Evolutionary conservation across 1,284 basidiomycete genomes (phyloP).

Genomic region (Naganishia albida): DNA sequence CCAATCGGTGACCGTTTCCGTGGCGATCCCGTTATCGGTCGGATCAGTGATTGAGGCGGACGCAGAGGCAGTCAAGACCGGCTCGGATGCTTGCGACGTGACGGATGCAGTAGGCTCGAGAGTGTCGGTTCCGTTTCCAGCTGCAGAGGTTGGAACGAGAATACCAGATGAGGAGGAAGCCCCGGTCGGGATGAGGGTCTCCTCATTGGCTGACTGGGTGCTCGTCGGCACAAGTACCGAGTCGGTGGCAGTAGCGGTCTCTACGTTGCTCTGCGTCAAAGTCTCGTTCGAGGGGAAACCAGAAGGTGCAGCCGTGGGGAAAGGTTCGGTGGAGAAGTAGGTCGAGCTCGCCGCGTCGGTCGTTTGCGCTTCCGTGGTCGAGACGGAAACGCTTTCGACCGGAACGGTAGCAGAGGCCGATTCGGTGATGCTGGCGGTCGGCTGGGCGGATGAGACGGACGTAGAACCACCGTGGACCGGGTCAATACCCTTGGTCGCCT

Average conservation of each 20-base stretch:
- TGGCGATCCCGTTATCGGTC: conserved; percentile 28
- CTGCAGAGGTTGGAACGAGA: conserved; percentile 15
- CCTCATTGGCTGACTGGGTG: conserved; percentile 29
- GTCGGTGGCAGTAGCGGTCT: conserved; percentile 25
- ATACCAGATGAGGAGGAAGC: conserved; percentile 23
- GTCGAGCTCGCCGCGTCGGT: conserved; percentile 8
- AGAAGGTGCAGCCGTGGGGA: conserved; percentile 3
- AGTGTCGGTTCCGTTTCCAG: not conserved
- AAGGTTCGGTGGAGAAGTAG: conserved; percentile 8
- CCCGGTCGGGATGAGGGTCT: conserved; percentile 7
- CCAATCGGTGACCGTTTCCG: conserved; percentile 30
- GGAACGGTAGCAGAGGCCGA: not conserved
- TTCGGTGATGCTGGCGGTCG: not conserved
- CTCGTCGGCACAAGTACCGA: conserved; percentile 13
- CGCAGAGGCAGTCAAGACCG: conserved; percentile 18
- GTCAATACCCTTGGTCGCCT: conserved; percentile 27
- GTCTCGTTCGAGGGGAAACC: conserved; percentile 7
- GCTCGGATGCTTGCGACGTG: conserved; percentile 9
- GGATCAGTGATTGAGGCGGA: conserved; percentile 11
- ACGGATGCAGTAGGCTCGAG: conserved; percentile 16
- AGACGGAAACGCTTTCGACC: conserved; percentile 9
- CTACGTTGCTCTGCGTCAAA: conserved; percentile 13
- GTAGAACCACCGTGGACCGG: conserved; percentile 19
- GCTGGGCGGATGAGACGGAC: not conserved
- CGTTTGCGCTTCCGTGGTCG: conserved; percentile 1